These are phyloP conservation scores for Astraeus odoratus DNA, from an alignment of 768 basidiomycete species.

Conservation along the genomic window DNA sequence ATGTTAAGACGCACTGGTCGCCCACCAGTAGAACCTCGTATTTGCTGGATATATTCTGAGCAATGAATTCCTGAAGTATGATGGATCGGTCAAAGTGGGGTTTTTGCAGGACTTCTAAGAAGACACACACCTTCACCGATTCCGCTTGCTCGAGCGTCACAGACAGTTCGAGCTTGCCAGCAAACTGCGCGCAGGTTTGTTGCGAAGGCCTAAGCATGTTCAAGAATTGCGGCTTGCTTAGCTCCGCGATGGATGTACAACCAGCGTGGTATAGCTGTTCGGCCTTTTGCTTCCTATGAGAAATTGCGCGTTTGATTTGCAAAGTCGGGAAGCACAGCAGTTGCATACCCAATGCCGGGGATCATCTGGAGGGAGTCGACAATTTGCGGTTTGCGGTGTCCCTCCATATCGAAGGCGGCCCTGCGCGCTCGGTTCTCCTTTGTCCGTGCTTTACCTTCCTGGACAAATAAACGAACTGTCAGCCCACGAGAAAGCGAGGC, in stretches of 20 bases:
- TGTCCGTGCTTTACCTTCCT: too few relatives aligned
- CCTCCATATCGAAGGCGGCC: slow-evolving; percentile 8
- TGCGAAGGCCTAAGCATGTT: slow-evolving; percentile 33
- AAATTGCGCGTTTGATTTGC: not conserved
- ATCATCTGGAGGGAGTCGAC: slow-evolving; percentile 31
- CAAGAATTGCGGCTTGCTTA: slow-evolving; percentile 32
- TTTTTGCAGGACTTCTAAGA: not conserved
- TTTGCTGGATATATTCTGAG: slow-evolving; percentile 37
- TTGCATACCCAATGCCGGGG: slow-evolving; percentile 43
- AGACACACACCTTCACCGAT: slow-evolving; percentile 36
- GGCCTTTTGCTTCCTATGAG: slow-evolving; percentile 24
- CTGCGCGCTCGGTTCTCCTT: slow-evolving; percentile 2
- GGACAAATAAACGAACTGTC: too few relatives aligned
- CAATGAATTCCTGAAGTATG: slow-evolving; percentile 40
- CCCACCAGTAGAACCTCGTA: slow-evolving; percentile 48
- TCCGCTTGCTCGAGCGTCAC: slow-evolving; percentile 38
- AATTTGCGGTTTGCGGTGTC: slow-evolving; percentile 23
- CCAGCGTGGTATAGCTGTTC: slow-evolving; percentile 45
- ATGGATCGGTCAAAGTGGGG: not conserved
- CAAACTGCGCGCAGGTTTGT: slow-evolving; percentile 34
- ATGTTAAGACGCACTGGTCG: slow-evolving; percentile 42
- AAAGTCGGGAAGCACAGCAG: not conserved
- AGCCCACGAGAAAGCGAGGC: slow-evolving; percentile 3
- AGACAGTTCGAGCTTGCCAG: slow-evolving; percentile 30
- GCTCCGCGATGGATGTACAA: slow-evolving; percentile 36